Evolutionary conservation across 2,329 filamentous ascomycete species (phyloP), one percentile per base, ranked within the genome.

Genomic region (Stromatinia cepivora): DNA sequence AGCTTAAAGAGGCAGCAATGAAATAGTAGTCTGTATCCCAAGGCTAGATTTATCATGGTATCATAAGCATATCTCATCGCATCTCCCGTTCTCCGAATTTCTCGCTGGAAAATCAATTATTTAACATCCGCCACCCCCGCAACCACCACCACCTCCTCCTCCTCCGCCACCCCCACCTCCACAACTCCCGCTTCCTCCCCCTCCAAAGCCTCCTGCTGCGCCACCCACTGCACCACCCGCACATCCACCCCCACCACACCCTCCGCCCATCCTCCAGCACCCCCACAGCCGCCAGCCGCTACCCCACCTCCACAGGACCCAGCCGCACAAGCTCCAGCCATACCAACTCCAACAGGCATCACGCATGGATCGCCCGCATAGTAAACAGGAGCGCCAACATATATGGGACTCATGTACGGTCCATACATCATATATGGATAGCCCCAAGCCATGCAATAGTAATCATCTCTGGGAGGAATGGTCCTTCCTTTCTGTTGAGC

Each of bases 401-500:
- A 82, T 10, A 75, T 68, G 0, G 83, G 39, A 17, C 36, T 80
- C 70, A 82, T 79, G 46, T 78, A 85, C 0, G 84, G 84, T 0
- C 80, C 81, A 70, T 85, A 84, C 77, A 84, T 81, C 70, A 81
- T 78, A 71, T 85, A 86, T 0, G 80, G 78, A 63, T 84, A 84
- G 0, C 85, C 85, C 86, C 86, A 77, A 11, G 72, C 62, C 31
- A 70, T 71, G 17, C 72, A 71, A 57, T 76, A 87, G 75, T 86
- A 87, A 52, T 84, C 77, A 5, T 85, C 80, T n/a, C 80, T 77
- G 0, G 81, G 78, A 2, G 85, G 85, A 4, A 86, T 73, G 0
- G 79, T 78, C 5, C 84, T 79, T 4, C 85, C 84, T 70, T 83
- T 84, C 70, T 82, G 83, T 70, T 80, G 78, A 0, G 86, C 85